These are phyloP conservation scores for Pseudodiploospora longispora DNA, from an alignment of 2,329 filamentous ascomycete genomes.

Conservation along the genomic window DNA sequence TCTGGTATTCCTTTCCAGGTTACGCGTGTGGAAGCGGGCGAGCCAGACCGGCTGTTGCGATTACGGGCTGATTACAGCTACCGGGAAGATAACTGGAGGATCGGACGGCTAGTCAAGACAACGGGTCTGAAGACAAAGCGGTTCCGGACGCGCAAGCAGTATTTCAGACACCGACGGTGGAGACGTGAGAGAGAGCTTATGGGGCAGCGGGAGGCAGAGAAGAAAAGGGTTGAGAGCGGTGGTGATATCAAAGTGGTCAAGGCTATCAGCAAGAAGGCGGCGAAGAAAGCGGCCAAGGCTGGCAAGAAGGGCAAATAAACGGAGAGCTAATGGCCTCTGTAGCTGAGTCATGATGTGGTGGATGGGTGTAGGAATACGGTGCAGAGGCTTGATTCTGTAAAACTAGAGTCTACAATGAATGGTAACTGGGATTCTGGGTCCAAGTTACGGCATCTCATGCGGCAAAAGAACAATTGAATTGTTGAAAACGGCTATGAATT, in stretches of 20 bases:
- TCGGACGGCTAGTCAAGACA: constrained; percentile 46
- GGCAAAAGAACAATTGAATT: no score
- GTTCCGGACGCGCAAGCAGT: constrained; percentile 42
- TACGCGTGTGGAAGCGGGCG: constrained; percentile 31
- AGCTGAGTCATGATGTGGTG: not conserved
- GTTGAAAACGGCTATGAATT: no score
- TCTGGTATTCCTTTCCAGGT: constrained; percentile 43
- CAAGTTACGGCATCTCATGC: no score
- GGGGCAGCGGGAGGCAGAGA: constrained; percentile 31
- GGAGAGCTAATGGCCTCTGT: not conserved
- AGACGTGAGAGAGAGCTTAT: constrained; percentile 33
- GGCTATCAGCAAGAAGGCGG: constrained; percentile 24
- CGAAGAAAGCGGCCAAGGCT: constrained; percentile 27
- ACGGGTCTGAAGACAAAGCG: constrained; percentile 42
- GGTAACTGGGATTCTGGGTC: no score
- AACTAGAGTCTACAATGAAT: no score
- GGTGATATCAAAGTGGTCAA: constrained; percentile 22
- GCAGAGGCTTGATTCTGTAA: no score
- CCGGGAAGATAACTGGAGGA: constrained; percentile 51
- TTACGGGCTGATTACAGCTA: constrained; percentile 49
- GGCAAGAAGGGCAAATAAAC: constrained; percentile 25
- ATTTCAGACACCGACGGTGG: constrained; percentile 37
- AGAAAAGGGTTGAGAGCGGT: constrained; percentile 24
- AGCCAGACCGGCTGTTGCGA: constrained; percentile 40
- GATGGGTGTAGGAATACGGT: not conserved